phyloP scores from a whole-genome alignment of 805 yeast species.

The Clavispora carvajalis region DNA sequence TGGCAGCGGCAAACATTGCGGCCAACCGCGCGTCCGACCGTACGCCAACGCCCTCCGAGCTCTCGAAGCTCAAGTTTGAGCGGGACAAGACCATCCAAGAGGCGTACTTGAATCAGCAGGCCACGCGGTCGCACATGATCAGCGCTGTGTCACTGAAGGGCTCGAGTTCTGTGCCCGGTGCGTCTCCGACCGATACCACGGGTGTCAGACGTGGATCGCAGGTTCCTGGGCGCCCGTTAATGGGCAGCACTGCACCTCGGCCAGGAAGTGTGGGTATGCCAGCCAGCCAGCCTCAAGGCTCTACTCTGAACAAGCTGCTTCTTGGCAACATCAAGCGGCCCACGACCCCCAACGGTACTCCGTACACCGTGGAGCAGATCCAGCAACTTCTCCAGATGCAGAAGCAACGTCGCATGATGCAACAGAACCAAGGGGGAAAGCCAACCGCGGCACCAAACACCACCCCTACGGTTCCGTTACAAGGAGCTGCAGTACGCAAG shows the following conservation, averaged over 20 bases:
- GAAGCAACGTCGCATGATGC: slow-evolving; percentile 45
- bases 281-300: neutral
- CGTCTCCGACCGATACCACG: neutral
- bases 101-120: slow-evolving; percentile 49
- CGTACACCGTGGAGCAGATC: slow-evolving; percentile 56
- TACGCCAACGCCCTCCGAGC: slow-evolving; percentile 68
- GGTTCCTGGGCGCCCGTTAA: slow-evolving; percentile 2
- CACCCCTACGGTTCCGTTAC: neutral
- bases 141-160: slow-evolving; percentile 33
- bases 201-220: slow-evolving; percentile 4
- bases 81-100: slow-evolving; percentile 83
- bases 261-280: neutral
- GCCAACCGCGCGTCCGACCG: slow-evolving; percentile 39
- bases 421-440: slow-evolving; percentile 25
- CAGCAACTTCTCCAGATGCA: slow-evolving; percentile 52
- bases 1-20: neutral
- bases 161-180: neutral
- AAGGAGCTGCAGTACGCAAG: neutral
- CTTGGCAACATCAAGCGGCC: slow-evolving; percentile 27
- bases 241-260: neutral
- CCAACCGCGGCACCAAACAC: neutral
- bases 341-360: slow-evolving; percentile 50
- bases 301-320: slow-evolving; percentile 10
- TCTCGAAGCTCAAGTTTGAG: slow-evolving; percentile 77
- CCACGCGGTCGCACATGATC: slow-evolving; percentile 38